Evolutionary conservation across 345 rosid species (phyloP).

Genomic region (Dimocarpus longan): DNA sequence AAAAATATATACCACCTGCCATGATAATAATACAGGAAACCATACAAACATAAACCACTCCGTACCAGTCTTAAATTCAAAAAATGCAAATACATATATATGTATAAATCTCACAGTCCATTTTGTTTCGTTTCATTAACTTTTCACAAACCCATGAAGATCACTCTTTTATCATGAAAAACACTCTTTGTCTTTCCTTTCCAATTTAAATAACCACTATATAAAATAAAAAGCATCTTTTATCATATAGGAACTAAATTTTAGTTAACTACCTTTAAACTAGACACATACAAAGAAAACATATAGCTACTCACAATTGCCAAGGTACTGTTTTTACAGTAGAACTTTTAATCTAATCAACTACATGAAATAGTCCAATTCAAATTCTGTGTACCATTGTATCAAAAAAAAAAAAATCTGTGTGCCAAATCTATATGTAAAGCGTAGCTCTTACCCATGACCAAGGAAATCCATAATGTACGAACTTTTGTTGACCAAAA

Average conservation of each 20-base stretch:
- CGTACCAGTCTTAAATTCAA: background rate
- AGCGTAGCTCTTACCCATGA: slow-evolving; percentile 64
- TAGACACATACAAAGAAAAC: no score
- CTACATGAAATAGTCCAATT: background rate
- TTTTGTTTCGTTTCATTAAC: no score
- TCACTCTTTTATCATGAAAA: background rate
- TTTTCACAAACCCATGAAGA: background rate
- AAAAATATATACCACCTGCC: background rate
- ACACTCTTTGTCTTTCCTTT: background rate
- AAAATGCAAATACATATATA: background rate
- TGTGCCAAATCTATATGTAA: background rate
- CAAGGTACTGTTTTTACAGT: background rate
- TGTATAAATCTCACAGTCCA: background rate
- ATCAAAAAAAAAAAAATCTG: no score
- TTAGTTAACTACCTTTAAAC: no score
- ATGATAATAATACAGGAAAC: background rate
- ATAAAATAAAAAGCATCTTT: no score
- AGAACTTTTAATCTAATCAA: background rate
- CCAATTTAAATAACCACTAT: no score
- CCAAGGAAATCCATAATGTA: slow-evolving; percentile 97
- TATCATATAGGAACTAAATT: no score
- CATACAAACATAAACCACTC: background rate
- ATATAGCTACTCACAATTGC: no score
- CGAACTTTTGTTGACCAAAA: slow-evolving; percentile 93
- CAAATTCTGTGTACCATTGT: no score